Percentiles rank a stretch among this genome's conserved stretches.
These are phyloP conservation scores for Pseudocercospora fuligena DNA, from an alignment of 2,329 filamentous ascomycete genomes.

Conservation along the genomic window DNA sequence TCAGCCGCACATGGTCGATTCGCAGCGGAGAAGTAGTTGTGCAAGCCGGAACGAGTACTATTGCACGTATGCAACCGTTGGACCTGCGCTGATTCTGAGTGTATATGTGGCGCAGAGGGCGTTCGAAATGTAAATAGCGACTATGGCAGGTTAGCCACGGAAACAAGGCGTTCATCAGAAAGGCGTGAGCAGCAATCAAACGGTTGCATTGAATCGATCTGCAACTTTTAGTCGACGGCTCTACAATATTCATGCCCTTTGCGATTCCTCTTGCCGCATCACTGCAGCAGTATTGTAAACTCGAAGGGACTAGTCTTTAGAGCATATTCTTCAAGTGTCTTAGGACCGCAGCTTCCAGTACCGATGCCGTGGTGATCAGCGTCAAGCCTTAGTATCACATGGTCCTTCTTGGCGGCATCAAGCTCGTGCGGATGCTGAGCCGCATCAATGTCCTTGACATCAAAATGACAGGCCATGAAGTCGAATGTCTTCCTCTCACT, in stretches of 20 bases:
- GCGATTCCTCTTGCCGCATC: background rate
- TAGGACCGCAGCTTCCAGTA: slow-evolving; percentile 66
- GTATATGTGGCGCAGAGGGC: no score
- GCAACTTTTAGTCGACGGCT: background rate
- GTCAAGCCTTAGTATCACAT: slow-evolving; percentile 64
- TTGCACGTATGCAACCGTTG: no score
- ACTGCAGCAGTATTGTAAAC: slow-evolving; percentile 36
- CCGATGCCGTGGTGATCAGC: slow-evolving; percentile 67
- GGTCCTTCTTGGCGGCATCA: slow-evolving; percentile 58
- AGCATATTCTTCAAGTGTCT: slow-evolving; percentile 49
- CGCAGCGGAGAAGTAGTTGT: background rate
- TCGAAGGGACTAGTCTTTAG: slow-evolving; percentile 45
- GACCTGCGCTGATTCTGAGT: no score
- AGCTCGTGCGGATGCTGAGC: slow-evolving; percentile 70
- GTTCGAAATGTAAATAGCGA: no score
- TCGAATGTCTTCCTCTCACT: slow-evolving; percentile 35
- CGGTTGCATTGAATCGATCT: background rate
- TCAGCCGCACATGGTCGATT: background rate
- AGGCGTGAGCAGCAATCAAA: no score
- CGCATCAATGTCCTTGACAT: slow-evolving; percentile 57
- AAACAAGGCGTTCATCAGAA: no score
- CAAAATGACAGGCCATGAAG: slow-evolving; percentile 63
- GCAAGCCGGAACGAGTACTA: no score
- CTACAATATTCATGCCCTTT: background rate
- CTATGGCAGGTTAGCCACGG: no score